Evolutionary conservation across 1,284 basidiomycete genomes (phyloP), one percentile per base, ranked within the genome.

Genomic region (Leccinum proximum): DNA sequence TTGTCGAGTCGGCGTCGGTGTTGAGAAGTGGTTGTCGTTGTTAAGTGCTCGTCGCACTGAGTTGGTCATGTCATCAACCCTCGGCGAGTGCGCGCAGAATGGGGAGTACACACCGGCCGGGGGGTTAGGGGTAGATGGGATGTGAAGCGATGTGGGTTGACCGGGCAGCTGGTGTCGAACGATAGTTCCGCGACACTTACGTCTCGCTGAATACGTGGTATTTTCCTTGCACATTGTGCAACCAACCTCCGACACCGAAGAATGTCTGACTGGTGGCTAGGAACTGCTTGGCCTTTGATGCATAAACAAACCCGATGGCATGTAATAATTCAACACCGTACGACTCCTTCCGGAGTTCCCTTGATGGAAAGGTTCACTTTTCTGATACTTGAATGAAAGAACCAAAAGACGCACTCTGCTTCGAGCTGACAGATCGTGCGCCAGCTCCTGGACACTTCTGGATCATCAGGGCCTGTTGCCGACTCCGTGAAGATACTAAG

Each of bases 251-350:
- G 11, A 94, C 88, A 45, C 93, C 93, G 54, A 93, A 83, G 68
- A 93, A 84, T 0, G 89, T 87, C 68, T 91, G 88, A 63, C 86
- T 88, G 16, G 92, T 89, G 0, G 94, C 94, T 9, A 93, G 82
- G 70, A 88, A 87, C 60, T 94, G 92, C 70, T 88, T 89, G 6
- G 92, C 87, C 75, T 96, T 97, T 26, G 89, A 83, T 62, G 83
- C 79, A 75, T 99, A 99, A 5, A 94, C 92, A 68, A 93, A 92
- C 0, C 97, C 97, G 67, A 99, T 90, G 0, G 95, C 87, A 65
- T 98, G 90, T 18, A 99, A 81, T 9, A 99, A 82, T 67, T 99
- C 97, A 16, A 91, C 87, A 54, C 97, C 97, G 70, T 97, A 99
- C 7, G 91, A 96, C 77, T 99, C 97, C 53, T 87, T 84, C 77